Evolutionary conservation across 805 yeast genomes (phyloP), one percentile per base, ranked within the genome.

Genomic region (Wickerhamomyces canadensis): DNA sequence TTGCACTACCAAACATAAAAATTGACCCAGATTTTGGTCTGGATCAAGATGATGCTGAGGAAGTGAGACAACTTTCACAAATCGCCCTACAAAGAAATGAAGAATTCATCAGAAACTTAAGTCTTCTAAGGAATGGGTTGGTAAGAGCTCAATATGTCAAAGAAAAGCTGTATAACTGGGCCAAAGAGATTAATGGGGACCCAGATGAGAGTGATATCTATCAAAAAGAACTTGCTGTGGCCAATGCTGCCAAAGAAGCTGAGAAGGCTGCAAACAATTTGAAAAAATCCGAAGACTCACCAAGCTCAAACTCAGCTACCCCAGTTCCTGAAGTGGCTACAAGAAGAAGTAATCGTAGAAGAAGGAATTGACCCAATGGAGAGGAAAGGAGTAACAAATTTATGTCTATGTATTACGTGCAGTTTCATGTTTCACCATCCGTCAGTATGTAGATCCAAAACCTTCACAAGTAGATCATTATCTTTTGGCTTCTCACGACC

Each of bases 61-160:
- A 79, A 34, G 68, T 84, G 1, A 65, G 91, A 44, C 89, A 83
- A 51, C 69, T 78, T 57, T 78, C 76, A 36, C 96, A 74, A 66
- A 87, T 81, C 31, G 82, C 83, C 0, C 66, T 87, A 31, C 95
- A 89, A 58, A 77, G 91, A 43, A 76, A 80, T 41, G 88, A 86
- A 54, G 98, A 93, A 59, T 91, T 82, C 55, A 80, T 88, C 35
- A 72, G 91, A 51, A 84, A 88, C 43, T 64, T 93, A 51, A 67
- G 76, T n/a, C 74, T 69, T 25, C 71, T 93, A 26, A 71, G 97
- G 48, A 72, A 72, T 50, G 94, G 88, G 1, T 64, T 91, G 19
- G 77, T 84, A 25, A 74, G 84, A 50, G 91, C 96, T 0, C 85
- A 84, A 48, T 66, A 91, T 42, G 70, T 84, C 47, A 80, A 85